Percentiles rank a stretch among this genome's conserved stretches.
Evolutionary conservation across 2,329 filamentous ascomycete genomes (phyloP).

Genomic region (Piedraia hortae): DNA sequence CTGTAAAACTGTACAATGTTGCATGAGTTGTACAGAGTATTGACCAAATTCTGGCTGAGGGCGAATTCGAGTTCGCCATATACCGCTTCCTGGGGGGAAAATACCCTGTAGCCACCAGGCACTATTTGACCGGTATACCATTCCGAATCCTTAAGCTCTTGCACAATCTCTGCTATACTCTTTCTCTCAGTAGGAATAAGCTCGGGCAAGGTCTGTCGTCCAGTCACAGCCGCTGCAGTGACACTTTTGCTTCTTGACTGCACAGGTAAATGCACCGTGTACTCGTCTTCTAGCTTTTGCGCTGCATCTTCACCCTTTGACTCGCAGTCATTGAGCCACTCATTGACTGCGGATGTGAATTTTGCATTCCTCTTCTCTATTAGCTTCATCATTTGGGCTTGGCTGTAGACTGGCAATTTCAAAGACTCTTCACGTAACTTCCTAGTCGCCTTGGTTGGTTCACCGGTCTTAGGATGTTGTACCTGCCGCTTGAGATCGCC

Average conservation of each 20-base stretch:
- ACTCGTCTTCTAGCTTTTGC: slow-evolving; percentile 30
- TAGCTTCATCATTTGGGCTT: slow-evolving; percentile 67
- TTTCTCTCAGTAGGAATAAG: slow-evolving; percentile 58
- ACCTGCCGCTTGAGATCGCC: slow-evolving; percentile 69
- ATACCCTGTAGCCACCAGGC: slow-evolving; percentile 71
- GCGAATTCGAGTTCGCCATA: slow-evolving; percentile 65
- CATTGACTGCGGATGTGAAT: slow-evolving; percentile 49
- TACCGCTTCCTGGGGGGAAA: slow-evolving; percentile 56
- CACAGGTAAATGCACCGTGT: slow-evolving; percentile 33
- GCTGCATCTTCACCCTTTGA: slow-evolving; percentile 39
- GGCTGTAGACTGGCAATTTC: slow-evolving; percentile 77
- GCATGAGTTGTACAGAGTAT: slow-evolving; percentile 78
- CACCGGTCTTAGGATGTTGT: slow-evolving; percentile 40
- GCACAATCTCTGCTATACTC: slow-evolving; percentile 56
- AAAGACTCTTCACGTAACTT: slow-evolving; percentile 51
- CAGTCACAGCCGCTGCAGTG: slow-evolving; percentile 13
- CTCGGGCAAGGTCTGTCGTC: slow-evolving; percentile 29
- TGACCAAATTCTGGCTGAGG: slow-evolving; percentile 77
- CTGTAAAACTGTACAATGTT: slow-evolving; percentile 67
- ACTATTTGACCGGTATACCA: slow-evolving; percentile 91
- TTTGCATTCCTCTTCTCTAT: slow-evolving; percentile 77
- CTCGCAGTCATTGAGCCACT: slow-evolving; percentile 48
- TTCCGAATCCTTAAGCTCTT: slow-evolving; percentile 51
- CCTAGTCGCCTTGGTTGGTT: slow-evolving; percentile 37
- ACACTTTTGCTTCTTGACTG: slow-evolving; percentile 21